Conservation (phyloP, 2,329 filamentous ascomycete genomes). For the Cladosporium sp. region DNA sequence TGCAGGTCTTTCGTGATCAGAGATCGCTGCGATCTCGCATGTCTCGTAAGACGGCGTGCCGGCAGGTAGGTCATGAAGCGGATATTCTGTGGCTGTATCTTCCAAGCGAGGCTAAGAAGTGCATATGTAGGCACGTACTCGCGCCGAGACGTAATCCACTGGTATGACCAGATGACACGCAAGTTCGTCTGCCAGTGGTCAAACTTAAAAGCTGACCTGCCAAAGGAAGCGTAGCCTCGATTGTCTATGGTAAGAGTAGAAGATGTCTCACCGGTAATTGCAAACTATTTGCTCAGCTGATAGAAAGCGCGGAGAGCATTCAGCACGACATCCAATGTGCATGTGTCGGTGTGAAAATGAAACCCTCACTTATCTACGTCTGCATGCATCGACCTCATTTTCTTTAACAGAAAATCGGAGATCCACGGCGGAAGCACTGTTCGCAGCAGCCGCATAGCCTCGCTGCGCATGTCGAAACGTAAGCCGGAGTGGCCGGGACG, state of each 20-base stretch:
- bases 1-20: too few relatives aligned
- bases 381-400: not conserved
- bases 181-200: not conserved
- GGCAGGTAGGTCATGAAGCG: too few relatives aligned
- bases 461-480: not conserved
- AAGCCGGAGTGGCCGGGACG: constrained; percentile 10
- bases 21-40: too few relatives aligned
- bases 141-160: not conserved
- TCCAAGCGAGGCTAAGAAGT: not conserved
- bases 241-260: not conserved
- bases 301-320: not conserved
- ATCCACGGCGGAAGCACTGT: constrained; percentile 10
- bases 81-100: not conserved
- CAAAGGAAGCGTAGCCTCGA: constrained; percentile 2
- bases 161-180: not conserved
- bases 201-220: not conserved
- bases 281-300: not conserved
- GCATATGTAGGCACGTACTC: not conserved
- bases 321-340: not conserved
- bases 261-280: not conserved
- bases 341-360: not conserved
- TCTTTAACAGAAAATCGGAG: not conserved
- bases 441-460: constrained; percentile 8
- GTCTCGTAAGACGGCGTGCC: too few relatives aligned
- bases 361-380: not conserved